These are phyloP conservation scores for Fusarium protoensiforme DNA, from an alignment of 2,329 filamentous ascomycete species.

Conservation along the genomic window DNA sequence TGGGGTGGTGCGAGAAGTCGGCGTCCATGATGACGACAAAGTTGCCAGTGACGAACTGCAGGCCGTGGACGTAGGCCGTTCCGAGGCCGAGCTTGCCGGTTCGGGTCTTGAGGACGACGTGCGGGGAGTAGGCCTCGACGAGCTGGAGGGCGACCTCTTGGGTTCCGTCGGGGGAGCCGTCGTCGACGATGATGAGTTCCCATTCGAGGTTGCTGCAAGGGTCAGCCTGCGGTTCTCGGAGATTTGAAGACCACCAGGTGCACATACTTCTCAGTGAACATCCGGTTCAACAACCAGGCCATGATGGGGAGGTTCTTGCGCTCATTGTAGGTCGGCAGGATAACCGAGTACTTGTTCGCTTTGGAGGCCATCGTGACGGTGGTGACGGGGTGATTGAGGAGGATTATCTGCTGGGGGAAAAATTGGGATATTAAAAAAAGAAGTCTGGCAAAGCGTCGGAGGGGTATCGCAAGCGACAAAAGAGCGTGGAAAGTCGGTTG, in stretches of 20 bases:
- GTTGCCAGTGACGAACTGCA: constrained; percentile 91
- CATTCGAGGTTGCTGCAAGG: constrained; percentile 83
- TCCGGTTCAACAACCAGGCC: constrained; percentile 91
- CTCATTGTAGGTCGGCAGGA: constrained; percentile 99
- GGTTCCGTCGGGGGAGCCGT: constrained; percentile 96
- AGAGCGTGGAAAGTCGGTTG: constrained; percentile 39
- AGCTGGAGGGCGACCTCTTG: constrained; percentile 92
- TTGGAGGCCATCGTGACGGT: constrained; percentile 58
- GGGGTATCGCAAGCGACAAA: constrained; percentile 32
- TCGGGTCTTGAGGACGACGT: constrained; percentile 86
- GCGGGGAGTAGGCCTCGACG: constrained; percentile 82
- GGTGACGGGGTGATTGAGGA: constrained; percentile 3
- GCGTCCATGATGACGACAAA: constrained; percentile 99
- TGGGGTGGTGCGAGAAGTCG: constrained; percentile 98
- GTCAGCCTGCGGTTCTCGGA: background rate
- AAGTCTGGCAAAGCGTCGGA: background rate
- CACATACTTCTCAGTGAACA: constrained; percentile 85
- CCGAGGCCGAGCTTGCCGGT: constrained; percentile 96
- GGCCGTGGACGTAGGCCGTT: constrained; percentile 94
- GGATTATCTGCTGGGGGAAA: constrained; percentile 5
- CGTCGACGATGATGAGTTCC: constrained; percentile 98
- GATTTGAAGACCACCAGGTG: fast-evolving
- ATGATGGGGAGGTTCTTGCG: constrained; percentile 96
- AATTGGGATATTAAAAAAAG: background rate
- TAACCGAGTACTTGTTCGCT: constrained; percentile 90